Percentiles rank a stretch among this genome's conserved stretches.
phyloP scores from a whole-genome alignment of 2,329 filamentous ascomycete species.

The Trichophyton benhamiae region DNA sequence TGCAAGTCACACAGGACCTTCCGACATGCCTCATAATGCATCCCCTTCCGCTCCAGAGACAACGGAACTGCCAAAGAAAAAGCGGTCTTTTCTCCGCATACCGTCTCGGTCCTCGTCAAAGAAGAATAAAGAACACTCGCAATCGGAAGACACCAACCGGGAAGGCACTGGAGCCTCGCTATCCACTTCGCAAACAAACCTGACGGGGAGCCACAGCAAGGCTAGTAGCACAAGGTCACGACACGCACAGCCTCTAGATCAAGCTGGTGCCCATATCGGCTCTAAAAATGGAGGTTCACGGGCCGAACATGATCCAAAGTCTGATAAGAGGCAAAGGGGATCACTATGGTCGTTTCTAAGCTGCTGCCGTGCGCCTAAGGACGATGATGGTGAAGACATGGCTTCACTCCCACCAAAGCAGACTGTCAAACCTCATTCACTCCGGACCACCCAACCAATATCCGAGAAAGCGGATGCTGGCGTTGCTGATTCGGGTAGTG shows the following conservation, averaged over 20 bases:
- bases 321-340: conserved; percentile 32
- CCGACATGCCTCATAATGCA: not conserved
- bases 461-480: conserved; percentile 29
- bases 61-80: conserved; percentile 25
- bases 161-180: conserved; percentile 46
- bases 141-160: conserved; percentile 22
- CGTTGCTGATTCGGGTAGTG: conserved; percentile 29
- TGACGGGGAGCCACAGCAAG: conserved; percentile 45
- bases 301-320: conserved; percentile 22
- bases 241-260: conserved; percentile 23
- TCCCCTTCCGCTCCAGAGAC: conserved; percentile 8
- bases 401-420: conserved; percentile 35
- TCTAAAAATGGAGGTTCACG: conserved; percentile 23
- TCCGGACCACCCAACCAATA: conserved; percentile 23
- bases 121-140: conserved; percentile 25
- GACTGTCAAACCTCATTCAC: conserved; percentile 29
- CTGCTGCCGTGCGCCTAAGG: conserved; percentile 37
- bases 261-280: not conserved
- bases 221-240: conserved; percentile 43
- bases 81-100: conserved; percentile 26
- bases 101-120: conserved; percentile 29
- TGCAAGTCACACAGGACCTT: not conserved
- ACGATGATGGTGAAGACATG: conserved; percentile 27
- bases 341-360: conserved; percentile 35
- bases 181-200: conserved; percentile 27